Base-by-base conservation (phyloP, 805 yeast species). In the Candida sakaeoensis region DNA sequence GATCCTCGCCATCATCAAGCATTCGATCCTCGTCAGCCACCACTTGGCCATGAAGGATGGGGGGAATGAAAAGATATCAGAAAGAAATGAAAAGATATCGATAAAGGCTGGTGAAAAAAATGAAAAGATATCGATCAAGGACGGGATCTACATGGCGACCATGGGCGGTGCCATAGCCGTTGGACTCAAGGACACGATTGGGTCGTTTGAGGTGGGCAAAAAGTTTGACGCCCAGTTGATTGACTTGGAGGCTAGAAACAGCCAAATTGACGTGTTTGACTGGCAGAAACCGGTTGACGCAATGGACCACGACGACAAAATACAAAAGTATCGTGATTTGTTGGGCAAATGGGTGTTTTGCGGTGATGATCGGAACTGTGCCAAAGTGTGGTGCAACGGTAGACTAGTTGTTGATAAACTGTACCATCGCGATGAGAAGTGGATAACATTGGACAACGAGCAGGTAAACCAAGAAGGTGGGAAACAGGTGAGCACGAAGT, bases 341-440 rank as follows among this genome's bases (percentile, higher is more conserved):
- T 58, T 89, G 3, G 85, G 85, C 44, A 89, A 88, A 59, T 93
- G 99, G 99, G 66, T 91, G 7, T 93, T 88, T 58, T 76, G 79
- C 43, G 98, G 98, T 14, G 99, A 93, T 61, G 97, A 93, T 58
- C 74, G 98, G 54, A 93, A 93, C 57, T 80, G 91, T 24, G 54
- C 65, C 5, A 70, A 70, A 39, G 96, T 91, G 12, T 93, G 86
- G 85, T 90, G 90, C 29, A 78, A 80, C 53, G 98, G 98, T 8
- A 61, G 74, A 46, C 53, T 63, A 40, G 91, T 85, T 18, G 63
- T 76, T 7, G 63, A 70, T 44, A 75, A 74, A 47, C 13, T 21
- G 14, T 12, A 33, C 5, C 21, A 40, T 21, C 22, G 41, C 8
- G 43, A 42, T 36, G 45, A 42, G 14, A 17, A 42, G 14, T 42